phyloP scores from a whole-genome alignment of 179 eudicot species.

The Sideroxylon spinosum region DNA sequence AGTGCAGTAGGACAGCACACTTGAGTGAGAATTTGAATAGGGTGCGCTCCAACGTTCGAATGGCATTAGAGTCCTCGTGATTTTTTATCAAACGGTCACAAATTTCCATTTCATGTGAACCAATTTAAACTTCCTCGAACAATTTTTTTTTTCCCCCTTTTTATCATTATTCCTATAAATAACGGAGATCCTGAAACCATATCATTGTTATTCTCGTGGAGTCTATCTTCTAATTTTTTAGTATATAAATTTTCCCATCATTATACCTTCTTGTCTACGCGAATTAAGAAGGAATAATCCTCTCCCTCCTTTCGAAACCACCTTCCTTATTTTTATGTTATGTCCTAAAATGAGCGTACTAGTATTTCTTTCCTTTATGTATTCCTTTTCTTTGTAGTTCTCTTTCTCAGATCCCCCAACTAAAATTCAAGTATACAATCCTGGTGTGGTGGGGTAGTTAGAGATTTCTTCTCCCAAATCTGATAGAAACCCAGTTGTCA shows the following conservation, averaged over 20 bases:
- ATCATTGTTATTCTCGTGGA: conserved; percentile 19
- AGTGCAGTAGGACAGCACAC: background rate
- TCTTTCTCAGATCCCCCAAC: conserved; percentile 14
- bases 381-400: background rate
- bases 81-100: conserved; percentile 49
- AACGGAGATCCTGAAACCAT: conserved; percentile 18
- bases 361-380: background rate
- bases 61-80: conserved; percentile 40
- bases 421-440: background rate
- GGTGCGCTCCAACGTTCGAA: conserved; percentile 83
- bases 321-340: background rate
- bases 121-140: conserved; percentile 23
- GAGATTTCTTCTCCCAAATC: conserved; percentile 8
- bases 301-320: conserved; percentile 29
- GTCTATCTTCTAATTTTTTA: background rate
- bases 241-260: conserved; percentile 32
- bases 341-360: background rate
- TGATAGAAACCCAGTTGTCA: conserved; percentile 35
- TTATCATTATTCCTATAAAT: conserved; percentile 38
- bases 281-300: conserved; percentile 14
- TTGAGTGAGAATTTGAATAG: conserved; percentile 31
- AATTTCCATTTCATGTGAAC: conserved; percentile 48
- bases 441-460: too few species aligned
- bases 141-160: too few species aligned
- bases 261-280: conserved; percentile 57